Evolutionary conservation across 345 rosid species (phyloP), one percentile per base, ranked within the genome.

Genomic region (Hirschfeldia incana): DNA sequence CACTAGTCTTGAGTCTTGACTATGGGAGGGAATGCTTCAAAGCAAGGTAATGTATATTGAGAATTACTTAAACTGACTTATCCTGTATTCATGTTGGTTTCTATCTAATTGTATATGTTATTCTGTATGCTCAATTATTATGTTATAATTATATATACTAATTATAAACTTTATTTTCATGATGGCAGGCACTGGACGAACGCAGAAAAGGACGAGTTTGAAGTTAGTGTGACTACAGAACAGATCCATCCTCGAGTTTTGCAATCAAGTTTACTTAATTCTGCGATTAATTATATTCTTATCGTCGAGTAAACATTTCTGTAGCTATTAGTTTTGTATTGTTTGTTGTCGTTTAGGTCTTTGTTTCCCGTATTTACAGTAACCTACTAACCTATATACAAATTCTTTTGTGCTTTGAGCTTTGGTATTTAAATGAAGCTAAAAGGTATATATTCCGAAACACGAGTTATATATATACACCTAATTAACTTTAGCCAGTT

Each of bases 131-230:
- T 61, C 65, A 61, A 13, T 61, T 29, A 61, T 29, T 12, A 61
- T 11, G 1, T 60, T 60, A 29, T 8, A 29, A 61, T 17, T 58
- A 21, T 61, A 21, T 61, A 59, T 21, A 15, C 44, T 37, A 44
- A 5, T 46, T 46, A 39, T 46, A 61, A 26, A 26, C 37, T 61
- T 34, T 5, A 9, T 62, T 65, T 42, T 13, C 27, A 29, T 82
- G 82, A 75, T 34, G 98, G 90, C 89, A 13, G 98, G 90, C 89
- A 13, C 72, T 93, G 85, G 95, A 88, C 42, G 92, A 90, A 28
- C 85, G 85, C 83, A 91, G 88, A 75, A 89, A 92, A 77, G 88
- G 86, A 78, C 90, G 90, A 86, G 89, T 84, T 5, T 89, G 69
- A 55, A 55, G 61, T 37, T 65, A 7, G 16, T 70, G 28, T 37